Evolutionary conservation across 306 rosid species (phyloP).

Genomic region (Casuarina glauca): DNA sequence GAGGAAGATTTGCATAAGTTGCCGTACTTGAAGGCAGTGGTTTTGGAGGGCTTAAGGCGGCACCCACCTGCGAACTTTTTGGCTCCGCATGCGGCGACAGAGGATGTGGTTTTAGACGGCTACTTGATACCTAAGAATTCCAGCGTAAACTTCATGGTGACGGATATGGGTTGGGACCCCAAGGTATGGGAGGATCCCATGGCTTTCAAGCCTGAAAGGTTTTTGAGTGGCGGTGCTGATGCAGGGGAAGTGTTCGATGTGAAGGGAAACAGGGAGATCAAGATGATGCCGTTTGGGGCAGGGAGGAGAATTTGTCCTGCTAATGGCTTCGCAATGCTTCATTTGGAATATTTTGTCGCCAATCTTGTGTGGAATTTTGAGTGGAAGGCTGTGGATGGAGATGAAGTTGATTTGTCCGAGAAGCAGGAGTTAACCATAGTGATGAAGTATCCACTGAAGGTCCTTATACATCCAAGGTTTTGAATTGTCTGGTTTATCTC

Average conservation of each 20-base stretch:
- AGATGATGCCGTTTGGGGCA: conserved; percentile 6
- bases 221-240: not conserved
- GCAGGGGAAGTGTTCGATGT: not conserved
- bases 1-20: too few relatives aligned
- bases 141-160: conserved; percentile 41
- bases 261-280: not conserved
- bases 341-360: conserved; percentile 13
- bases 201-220: conserved; percentile 47
- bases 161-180: conserved; percentile 44
- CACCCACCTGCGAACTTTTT: too few relatives aligned
- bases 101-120: conserved; percentile 19
- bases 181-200: conserved; percentile 47
- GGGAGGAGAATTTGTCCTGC: conserved; percentile 2
- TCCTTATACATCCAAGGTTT: conserved; percentile 27
- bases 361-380: conserved; percentile 7
- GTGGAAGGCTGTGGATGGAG: not conserved
- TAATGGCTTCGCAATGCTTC: not conserved
- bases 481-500: not conserved
- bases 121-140: conserved; percentile 38
- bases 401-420: conserved; percentile 36
- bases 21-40: too few relatives aligned
- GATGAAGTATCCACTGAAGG: conserved; percentile 26
- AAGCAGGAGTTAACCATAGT: conserved; percentile 25
- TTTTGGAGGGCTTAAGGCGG: too few relatives aligned
- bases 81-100: too few relatives aligned